Base-by-base conservation (phyloP, 1,284 basidiomycete genomes). In the Inonotus hispidus region DNA sequence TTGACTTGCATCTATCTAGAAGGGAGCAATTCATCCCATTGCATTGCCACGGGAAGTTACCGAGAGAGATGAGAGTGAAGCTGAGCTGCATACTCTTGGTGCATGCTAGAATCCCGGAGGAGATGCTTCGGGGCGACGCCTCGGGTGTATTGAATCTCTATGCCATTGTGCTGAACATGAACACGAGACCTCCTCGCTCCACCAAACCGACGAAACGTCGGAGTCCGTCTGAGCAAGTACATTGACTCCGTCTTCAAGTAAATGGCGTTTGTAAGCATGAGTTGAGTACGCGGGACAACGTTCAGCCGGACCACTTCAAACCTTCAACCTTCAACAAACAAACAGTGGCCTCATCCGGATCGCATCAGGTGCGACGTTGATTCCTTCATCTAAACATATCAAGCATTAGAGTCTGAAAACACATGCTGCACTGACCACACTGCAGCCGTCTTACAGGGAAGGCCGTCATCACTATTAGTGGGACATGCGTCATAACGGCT, bases 401-500 rank as follows among this genome's bases (percentile, higher is more conserved):
- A 52, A 52, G 41, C 21, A 21, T 4, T 14, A 52, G 25, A 7
- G 32, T 14, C 16, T 13, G 29, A 7, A 14, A 32, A 19, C 27
- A 35, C 3, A n/a, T n/a, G 3, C 8, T 32, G n/a, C 14, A 5
- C 16, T 16, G 27, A 27, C 50, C n/a, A 27, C 50, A 16, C 14
- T 35, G 27, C 8, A n/a, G 7, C 50, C 50, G 32, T 35, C 50
- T 52, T n/a, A 52, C 16, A 29, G 27, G 50, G 29, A 27, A 5
- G 1, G 11, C 11, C 46, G 35, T 49, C 5, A 35, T 25, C 32
- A 11, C 16, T n/a, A 27, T 35, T n/a, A 35, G 29, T 19, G n/a
- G 50, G 32, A 32, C 29, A 27, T 52, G 50, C 50, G 50, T 52
- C 50, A 52, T 52, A 52, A 27, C 50, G 50, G 50, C n/a, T 35